phyloP scores from a whole-genome alignment of 2,329 filamentous ascomycete genomes.

The Aspergillus carbonarius region DNA sequence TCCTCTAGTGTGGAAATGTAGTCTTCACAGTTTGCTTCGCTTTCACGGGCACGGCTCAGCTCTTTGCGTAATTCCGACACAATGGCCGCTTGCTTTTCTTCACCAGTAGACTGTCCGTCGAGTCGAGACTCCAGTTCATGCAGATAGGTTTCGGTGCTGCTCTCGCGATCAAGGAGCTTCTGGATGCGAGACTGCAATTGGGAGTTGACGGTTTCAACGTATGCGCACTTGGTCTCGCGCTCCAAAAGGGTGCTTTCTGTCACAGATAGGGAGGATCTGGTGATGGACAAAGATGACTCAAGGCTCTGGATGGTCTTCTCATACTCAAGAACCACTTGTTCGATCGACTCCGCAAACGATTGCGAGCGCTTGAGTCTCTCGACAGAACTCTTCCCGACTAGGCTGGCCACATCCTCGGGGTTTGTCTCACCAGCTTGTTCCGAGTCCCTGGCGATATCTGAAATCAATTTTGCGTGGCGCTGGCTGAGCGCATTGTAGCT shows the following conservation, averaged over 20 bases:
- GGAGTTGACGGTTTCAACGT: conserved; percentile 85
- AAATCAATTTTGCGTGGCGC: conserved; percentile 91
- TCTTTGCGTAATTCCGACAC: conserved; percentile 88
- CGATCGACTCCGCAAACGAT: conserved; percentile 91
- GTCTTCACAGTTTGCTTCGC: conserved; percentile 85
- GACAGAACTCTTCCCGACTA: conserved; percentile 72
- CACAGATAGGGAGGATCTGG: conserved; percentile 75
- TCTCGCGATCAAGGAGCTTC: conserved; percentile 88
- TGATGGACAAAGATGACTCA: conserved; percentile 87
- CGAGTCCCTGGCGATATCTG: conserved; percentile 84
- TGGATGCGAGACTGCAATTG: conserved; percentile 89
- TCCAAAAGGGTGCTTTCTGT: conserved; percentile 87
- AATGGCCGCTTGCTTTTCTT: conserved; percentile 86
- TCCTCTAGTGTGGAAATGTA: conserved; percentile 98
- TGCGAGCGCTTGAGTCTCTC: conserved; percentile 92
- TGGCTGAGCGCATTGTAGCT: conserved; percentile 90
- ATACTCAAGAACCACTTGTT: conserved; percentile 94
- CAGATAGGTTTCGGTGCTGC: conserved; percentile 87
- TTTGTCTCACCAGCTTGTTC: conserved; percentile 53
- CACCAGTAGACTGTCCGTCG: conserved; percentile 84
- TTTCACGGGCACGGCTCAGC: conserved; percentile 81
- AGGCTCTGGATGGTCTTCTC: conserved; percentile 97
- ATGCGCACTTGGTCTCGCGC: conserved; percentile 90
- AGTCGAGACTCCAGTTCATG: conserved; percentile 88
- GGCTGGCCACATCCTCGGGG: conserved; percentile 49